phyloP scores from a whole-genome alignment of 1,139 yeast genomes.

The Spencermartinsiella ligniputridi region DNA sequence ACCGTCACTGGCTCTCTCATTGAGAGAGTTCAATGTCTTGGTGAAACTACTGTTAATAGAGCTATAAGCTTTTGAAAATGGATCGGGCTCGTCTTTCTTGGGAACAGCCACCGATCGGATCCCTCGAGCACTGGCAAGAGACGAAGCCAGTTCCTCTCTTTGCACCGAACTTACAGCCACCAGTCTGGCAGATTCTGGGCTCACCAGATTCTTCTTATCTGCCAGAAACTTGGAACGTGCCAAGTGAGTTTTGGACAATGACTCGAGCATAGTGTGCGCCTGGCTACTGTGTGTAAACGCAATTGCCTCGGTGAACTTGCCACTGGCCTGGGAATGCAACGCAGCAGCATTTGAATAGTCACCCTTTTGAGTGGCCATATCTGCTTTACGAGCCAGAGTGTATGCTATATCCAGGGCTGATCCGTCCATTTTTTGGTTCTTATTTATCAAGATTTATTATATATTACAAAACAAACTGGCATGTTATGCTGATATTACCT shows the following conservation, averaged over 20 bases:
- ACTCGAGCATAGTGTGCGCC: constrained; percentile 24
- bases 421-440: constrained; percentile 14
- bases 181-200: constrained; percentile 6
- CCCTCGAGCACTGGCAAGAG: constrained; percentile 32
- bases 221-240: constrained; percentile 15
- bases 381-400: constrained; percentile 31
- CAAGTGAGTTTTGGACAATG: constrained; percentile 20
- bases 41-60: constrained; percentile 25
- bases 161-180: constrained; percentile 3
- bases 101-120: constrained; percentile 12
- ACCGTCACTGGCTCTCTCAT: constrained; percentile 17
- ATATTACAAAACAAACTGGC: too few relatives aligned
- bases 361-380: constrained; percentile 27
- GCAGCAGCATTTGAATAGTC: constrained; percentile 27
- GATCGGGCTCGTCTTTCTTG: constrained; percentile 24
- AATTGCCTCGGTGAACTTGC: constrained; percentile 26
- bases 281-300: constrained; percentile 19
- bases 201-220: constrained; percentile 14
- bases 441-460: too few relatives aligned
- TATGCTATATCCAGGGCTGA: constrained; percentile 27
- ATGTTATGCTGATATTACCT: too few relatives aligned
- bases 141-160: constrained; percentile 19
- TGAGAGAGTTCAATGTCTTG: constrained; percentile 21
- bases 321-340: constrained; percentile 27
- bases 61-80: constrained; percentile 27